Evolutionary conservation across 163 green algal genomes (phyloP).

Genomic region (Chlorella variabilis): DNA sequence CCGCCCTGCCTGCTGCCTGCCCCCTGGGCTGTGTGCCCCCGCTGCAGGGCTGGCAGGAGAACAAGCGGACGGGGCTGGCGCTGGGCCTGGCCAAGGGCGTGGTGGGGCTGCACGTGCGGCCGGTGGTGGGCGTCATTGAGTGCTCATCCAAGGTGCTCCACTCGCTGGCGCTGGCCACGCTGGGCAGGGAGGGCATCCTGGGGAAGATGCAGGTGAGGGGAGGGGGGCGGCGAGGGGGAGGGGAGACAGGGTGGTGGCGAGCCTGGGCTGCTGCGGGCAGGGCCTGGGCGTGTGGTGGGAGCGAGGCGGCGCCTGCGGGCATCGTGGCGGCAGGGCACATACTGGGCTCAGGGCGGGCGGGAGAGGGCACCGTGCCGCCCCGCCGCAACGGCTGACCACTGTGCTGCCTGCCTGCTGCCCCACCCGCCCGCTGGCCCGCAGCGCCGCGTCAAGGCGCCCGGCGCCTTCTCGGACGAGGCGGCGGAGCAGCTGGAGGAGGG

Average conservation of each 20-base stretch:
- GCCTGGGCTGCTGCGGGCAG: background rate
- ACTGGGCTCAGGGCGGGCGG: too few relatives aligned
- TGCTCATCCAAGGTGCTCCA: slow-evolving; percentile 62
- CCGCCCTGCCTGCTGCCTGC: too few relatives aligned
- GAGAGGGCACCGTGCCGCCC: too few relatives aligned
- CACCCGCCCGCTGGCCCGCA: slow-evolving; percentile 6
- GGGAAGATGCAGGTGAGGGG: slow-evolving; percentile 61
- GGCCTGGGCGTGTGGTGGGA: too few relatives aligned
- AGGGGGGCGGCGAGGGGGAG: too few relatives aligned
- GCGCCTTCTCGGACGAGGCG: slow-evolving; percentile 50
- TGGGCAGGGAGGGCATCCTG: slow-evolving; percentile 85
- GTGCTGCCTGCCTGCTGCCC: too few relatives aligned
- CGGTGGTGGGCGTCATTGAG: slow-evolving; percentile 72
- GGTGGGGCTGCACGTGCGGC: slow-evolving; percentile 69
- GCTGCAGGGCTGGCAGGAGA: slow-evolving; percentile 57
- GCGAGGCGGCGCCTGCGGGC: too few relatives aligned
- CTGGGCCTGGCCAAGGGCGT: slow-evolving; percentile 72
- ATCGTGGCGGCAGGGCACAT: too few relatives aligned
- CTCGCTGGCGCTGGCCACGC: slow-evolving; percentile 73
- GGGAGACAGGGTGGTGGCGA: slow-evolving; percentile 13
- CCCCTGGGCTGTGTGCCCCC: too few relatives aligned
- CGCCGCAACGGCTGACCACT: too few relatives aligned
- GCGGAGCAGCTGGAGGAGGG: slow-evolving; percentile 35
- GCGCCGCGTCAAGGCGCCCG: slow-evolving; percentile 73
- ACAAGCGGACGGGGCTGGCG: slow-evolving; percentile 50